Percentiles rank a stretch among this genome's conserved stretches.
Conservation (phyloP, 768 basidiomycete genomes). For the Crepidotus variabilis region DNA sequence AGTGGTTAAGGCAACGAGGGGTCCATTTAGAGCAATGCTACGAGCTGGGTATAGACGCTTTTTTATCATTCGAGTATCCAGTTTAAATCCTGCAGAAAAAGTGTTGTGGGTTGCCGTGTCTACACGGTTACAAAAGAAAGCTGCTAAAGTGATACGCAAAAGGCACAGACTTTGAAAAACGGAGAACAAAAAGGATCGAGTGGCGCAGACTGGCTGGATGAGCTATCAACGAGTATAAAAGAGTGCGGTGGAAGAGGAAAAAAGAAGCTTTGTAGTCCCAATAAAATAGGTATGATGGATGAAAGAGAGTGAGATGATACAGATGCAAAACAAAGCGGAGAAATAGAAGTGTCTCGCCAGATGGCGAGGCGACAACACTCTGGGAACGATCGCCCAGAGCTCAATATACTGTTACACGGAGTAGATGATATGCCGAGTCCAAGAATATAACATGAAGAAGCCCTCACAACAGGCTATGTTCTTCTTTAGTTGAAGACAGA, state of each 20-base stretch:
- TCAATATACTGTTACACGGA: slow-evolving; percentile 4
- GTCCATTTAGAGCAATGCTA: neutral
- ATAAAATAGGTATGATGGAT: neutral
- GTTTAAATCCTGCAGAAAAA: neutral
- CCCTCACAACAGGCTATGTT: neutral
- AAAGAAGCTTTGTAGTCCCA: neutral
- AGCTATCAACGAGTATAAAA: neutral
- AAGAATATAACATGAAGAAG: neutral
- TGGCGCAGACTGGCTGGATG: neutral
- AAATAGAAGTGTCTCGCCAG: neutral
- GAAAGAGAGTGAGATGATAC: neutral
- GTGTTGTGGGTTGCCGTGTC: slow-evolving; percentile 5
- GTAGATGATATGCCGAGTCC: neutral
- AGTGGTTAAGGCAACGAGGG: neutral
- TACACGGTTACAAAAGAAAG: neutral
- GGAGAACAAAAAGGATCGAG: neutral
- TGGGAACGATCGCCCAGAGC: neutral
- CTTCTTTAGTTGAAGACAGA: neutral
- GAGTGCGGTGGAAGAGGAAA: neutral
- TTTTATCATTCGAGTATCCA: neutral
- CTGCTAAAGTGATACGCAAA: slow-evolving; percentile 1
- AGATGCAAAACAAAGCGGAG: slow-evolving; percentile 1
- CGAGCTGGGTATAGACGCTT: neutral
- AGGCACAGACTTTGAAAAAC: neutral
- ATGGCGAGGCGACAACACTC: neutral